These are phyloP conservation scores for Yamadazyma ubonensis DNA, from an alignment of 805 yeast genomes.

Conservation along the genomic window DNA sequence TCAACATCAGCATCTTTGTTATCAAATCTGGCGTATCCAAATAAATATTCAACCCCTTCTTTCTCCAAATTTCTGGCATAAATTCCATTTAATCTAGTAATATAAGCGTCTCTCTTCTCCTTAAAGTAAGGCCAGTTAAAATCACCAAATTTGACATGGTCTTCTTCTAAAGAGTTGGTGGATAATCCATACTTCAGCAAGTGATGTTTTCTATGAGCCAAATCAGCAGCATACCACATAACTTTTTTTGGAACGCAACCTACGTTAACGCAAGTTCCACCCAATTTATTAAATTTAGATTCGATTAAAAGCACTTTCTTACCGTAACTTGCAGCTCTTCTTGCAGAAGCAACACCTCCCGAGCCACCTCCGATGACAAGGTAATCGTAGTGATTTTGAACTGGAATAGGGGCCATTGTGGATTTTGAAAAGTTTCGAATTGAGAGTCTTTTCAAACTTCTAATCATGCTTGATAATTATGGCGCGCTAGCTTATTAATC, in stretches of 20 bases:
- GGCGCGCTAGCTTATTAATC: background rate
- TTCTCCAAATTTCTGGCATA: conserved; percentile 83
- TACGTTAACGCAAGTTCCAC: conserved; percentile 98
- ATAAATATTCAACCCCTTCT: conserved; percentile 85
- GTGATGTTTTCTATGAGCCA: conserved; percentile 71
- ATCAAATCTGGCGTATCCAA: conserved; percentile 81
- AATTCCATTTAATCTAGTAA: conserved; percentile 84
- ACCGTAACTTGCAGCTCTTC: conserved; percentile 94
- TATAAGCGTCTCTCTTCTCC: conserved; percentile 88
- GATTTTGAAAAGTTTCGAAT: conserved; percentile 30
- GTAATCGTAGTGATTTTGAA: conserved; percentile 66
- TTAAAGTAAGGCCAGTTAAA: conserved; percentile 86
- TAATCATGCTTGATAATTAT: background rate
- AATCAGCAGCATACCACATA: conserved; percentile 96
- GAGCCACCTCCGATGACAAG: conserved; percentile 98
- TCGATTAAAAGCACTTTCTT: conserved; percentile 85
- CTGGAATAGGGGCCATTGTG: conserved; percentile 51
- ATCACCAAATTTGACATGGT: conserved; percentile 46
- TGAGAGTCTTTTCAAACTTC: too few relatives aligned
- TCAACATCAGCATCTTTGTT: conserved; percentile 68
- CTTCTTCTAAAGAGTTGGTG: conserved; percentile 45
- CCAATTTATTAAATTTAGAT: conserved; percentile 63
- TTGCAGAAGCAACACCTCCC: conserved; percentile 98
- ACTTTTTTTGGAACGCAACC: conserved; percentile 99
- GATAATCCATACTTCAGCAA: conserved; percentile 83